A percentile compares a stretch with the other conserved stretches of the same genome.
Evolutionary conservation across 2,329 filamentous ascomycete species (phyloP).

Genomic region (Blastomyces parvus): DNA sequence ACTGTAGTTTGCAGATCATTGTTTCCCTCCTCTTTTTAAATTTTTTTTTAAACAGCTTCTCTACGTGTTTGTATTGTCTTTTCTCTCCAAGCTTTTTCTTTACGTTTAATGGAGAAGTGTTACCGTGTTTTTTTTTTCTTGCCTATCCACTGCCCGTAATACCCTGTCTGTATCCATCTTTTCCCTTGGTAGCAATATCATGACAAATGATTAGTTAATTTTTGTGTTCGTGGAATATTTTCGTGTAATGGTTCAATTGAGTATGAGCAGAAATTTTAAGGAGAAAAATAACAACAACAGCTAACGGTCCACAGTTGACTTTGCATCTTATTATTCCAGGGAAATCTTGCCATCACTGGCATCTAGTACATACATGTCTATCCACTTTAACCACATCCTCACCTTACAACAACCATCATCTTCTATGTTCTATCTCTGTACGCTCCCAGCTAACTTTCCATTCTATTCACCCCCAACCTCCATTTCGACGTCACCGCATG

Average conservation of each 20-base stretch:
- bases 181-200: no score
- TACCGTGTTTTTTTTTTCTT: background rate
- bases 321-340: background rate
- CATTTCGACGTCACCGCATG: background rate
- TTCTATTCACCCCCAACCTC: background rate
- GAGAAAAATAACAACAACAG: background rate
- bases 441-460: background rate
- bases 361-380: background rate
- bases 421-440: background rate
- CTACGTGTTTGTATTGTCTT: background rate
- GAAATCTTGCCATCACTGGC: background rate
- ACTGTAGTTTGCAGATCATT: background rate
- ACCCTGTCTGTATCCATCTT: no score
- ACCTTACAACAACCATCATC: background rate
- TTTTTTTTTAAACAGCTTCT: background rate
- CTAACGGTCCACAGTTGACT: background rate
- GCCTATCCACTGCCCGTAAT: background rate
- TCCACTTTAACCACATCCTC: background rate
- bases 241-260: background rate
- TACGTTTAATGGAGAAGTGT: background rate
- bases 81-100: background rate
- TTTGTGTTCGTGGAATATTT: background rate
- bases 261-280: background rate
- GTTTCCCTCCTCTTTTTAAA: background rate
- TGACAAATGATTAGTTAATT: background rate